phyloP scores from a whole-genome alignment of 164 flowering plant genomes.

The Annona cherimola region DNA sequence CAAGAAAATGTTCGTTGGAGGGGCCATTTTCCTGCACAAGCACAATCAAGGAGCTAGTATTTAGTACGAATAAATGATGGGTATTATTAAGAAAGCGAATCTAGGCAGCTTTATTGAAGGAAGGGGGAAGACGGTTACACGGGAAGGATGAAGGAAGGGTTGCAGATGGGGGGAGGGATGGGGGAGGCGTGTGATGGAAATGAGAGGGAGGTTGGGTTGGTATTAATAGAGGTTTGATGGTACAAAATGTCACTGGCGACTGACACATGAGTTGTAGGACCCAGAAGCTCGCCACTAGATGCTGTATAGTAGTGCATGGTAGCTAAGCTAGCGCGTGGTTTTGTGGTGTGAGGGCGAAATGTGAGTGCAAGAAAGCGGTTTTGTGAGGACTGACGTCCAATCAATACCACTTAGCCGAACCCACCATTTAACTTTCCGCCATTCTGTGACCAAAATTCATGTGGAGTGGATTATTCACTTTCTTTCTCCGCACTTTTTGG shows the following conservation, averaged over 20 bases:
- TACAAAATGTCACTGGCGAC: background rate
- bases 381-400: background rate
- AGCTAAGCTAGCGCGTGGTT: background rate
- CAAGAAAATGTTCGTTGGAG: constrained; percentile 28
- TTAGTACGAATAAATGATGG: too few relatives aligned
- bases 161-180: background rate
- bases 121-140: background rate
- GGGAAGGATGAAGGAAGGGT: background rate
- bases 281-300: background rate
- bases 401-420: background rate
- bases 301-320: background rate
- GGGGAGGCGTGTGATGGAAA: constrained; percentile 3
- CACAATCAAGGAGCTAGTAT: background rate
- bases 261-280: background rate
- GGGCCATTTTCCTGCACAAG: constrained; percentile 44
- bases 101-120: background rate
- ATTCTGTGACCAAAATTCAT: too few relatives aligned
- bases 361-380: background rate
- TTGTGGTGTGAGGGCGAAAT: background rate
- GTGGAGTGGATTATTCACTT: too few relatives aligned
- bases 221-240: constrained; percentile 33
- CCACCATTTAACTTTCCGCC: background rate
- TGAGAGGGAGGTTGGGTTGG: constrained; percentile 1
- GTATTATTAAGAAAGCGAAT: background rate
- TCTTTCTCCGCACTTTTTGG: too few relatives aligned